Percentiles rank a stretch among this genome's conserved stretches.
phyloP scores from a whole-genome alignment of 148 eudicot species.

The Chenopodium album region DNA sequence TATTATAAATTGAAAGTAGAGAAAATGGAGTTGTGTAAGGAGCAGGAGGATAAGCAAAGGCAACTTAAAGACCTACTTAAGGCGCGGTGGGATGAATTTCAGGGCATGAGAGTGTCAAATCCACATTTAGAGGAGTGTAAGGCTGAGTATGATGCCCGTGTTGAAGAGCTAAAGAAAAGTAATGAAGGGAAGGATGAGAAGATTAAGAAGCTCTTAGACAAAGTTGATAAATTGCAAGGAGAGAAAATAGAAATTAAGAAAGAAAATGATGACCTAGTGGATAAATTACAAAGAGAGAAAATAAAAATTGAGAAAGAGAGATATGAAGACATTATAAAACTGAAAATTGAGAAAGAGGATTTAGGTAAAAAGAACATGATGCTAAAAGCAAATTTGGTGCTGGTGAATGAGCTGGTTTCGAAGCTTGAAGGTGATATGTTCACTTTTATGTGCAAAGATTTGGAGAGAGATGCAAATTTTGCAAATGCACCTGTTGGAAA shows the following conservation, averaged over 20 bases:
- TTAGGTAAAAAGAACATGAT: conserved; percentile 12
- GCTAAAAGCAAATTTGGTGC: not conserved
- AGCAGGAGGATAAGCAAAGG: not conserved
- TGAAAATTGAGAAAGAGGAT: conserved; percentile 5
- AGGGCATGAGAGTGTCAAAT: not conserved
- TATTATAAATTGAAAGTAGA: not conserved
- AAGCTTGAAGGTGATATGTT: conserved; percentile 25
- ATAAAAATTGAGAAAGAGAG: not conserved
- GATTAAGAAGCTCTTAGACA: not conserved
- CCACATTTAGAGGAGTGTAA: not conserved
- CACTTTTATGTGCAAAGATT: not conserved
- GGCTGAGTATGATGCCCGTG: not conserved
- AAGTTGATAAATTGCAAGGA: no score
- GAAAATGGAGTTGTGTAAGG: not conserved
- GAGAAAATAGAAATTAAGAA: not conserved
- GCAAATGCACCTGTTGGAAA: not conserved
- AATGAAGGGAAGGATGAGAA: not conserved
- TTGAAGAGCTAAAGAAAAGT: not conserved
- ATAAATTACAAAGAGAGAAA: not conserved
- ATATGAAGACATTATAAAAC: not conserved
- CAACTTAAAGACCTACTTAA: not conserved
- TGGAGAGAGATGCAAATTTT: not conserved
- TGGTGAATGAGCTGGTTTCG: conserved; percentile 6
- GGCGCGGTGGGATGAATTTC: not conserved
- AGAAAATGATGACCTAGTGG: not conserved